Evolutionary conservation across 2,329 filamentous ascomycete genomes (phyloP).

Genomic region (Ophiostoma sp.): DNA sequence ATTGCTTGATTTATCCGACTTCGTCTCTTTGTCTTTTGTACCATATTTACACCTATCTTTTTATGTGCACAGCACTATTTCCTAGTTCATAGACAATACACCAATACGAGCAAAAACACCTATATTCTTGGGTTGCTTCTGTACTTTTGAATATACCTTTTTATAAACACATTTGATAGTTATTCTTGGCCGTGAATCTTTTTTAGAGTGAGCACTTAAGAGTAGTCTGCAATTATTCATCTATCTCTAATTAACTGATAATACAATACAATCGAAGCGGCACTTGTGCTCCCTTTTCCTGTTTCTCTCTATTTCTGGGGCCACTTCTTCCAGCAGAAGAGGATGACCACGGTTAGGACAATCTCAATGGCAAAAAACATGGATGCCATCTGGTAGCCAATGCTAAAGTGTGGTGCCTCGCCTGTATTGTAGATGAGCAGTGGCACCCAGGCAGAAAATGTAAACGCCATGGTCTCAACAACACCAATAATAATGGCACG

Average conservation of each 20-base stretch:
- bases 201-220: neutral
- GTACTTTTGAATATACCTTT: neutral
- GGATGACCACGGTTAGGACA: neutral
- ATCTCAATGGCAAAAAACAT: slow-evolving; percentile 8
- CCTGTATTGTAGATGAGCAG: neutral
- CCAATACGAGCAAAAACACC: neutral
- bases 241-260: neutral
- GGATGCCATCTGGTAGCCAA: slow-evolving; percentile 2
- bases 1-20: neutral
- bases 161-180: neutral
- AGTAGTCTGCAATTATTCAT: neutral
- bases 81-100: slow-evolving; percentile 4
- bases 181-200: neutral
- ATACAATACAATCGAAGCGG: neutral
- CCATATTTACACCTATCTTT: neutral
- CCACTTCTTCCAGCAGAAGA: neutral
- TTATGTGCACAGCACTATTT: neutral
- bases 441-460: slow-evolving; percentile 2
- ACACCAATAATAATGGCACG: slow-evolving; percentile 5
- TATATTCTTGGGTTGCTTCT: neutral
- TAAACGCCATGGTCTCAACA: slow-evolving; percentile 8
- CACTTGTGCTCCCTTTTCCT: neutral
- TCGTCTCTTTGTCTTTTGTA: neutral
- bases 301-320: neutral
- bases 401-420: neutral